Base-by-base conservation (phyloP, 257 asterid genomes). In the Solanum bulbocastanum region DNA sequence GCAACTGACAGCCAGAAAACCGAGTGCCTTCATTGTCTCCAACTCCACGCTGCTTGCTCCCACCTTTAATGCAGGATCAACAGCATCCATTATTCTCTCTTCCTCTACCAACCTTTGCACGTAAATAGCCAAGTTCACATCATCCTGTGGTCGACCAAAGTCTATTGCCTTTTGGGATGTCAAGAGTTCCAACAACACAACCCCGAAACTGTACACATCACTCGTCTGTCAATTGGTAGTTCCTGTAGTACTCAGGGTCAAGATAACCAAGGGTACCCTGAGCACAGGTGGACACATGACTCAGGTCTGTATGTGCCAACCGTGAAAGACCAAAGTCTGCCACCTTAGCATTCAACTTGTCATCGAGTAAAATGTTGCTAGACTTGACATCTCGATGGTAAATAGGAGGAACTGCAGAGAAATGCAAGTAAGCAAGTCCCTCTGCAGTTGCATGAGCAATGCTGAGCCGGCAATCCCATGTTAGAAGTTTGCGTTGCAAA, bases 231-330 rank as follows among this genome's bases (percentile, higher is more conserved):
- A 96, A 84, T 83, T 96, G 99, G 72, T 94, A 95, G 88, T 96
- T 96, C 74, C 97, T 89, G 68, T 95, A 95, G 65, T 96, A 96
- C 90, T 96, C 99, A 0, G 99, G 99, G 58, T 96, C 99, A 5
- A 96, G 98, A 83, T 96, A 96, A 32, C 99, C 99, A 0, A 96
- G 92, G 1, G 99, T 96, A 9, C 99, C 99, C 88, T 96, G 99
- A 33, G 99, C 99, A 66, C 98, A 96, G 10, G 99, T 96, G 30
- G 98, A 93, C 20, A 96, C 86, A 74, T 96, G 99, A 92, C 98
- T 96, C 60, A 94, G n/a, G 58, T 96, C 98, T 2, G 98, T 91
- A n/a, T 94, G 96, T 2, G 98, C 98, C 79, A 96, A 83, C 5
- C 99, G 96, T 0, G 99, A 96, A 18, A 96, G 60, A 58, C 98